A percentile compares a stretch with the other conserved stretches of the same genome.
phyloP scores from a whole-genome alignment of 495 filamentous ascomycete species.

The Aspergillus sparsus region DNA sequence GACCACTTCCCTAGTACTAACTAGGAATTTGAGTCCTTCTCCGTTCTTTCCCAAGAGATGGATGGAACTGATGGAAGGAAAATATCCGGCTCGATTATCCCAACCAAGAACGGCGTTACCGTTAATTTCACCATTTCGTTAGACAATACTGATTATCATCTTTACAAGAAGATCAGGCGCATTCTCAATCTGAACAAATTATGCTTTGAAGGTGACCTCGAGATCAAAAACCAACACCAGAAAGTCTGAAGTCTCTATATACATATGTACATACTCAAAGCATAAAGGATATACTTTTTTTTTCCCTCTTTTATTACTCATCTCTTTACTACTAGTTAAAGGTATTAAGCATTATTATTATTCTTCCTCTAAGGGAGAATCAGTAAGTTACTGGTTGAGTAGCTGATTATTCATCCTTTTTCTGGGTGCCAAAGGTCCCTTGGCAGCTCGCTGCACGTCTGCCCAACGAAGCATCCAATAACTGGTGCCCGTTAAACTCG shows the following conservation, averaged over 20 bases:
- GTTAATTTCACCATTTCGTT: neutral
- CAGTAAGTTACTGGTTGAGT: constrained; percentile 3
- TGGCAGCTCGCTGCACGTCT: constrained; percentile 42
- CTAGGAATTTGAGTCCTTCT: neutral
- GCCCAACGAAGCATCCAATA: constrained; percentile 57
- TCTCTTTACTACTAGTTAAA: no score
- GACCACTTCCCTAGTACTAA: neutral
- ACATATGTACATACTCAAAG: no score
- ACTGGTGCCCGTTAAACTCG: constrained; percentile 33
- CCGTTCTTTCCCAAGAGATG: neutral
- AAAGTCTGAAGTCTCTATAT: no score
- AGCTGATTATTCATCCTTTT: constrained; percentile 2
- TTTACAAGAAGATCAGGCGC: neutral
- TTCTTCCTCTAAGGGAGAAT: neutral
- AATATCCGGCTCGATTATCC: constrained; percentile 6
- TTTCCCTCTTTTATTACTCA: neutral
- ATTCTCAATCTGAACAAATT: neutral
- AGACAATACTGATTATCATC: constrained; percentile 1
- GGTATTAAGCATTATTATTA: no score
- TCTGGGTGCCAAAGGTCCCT: constrained; percentile 18
- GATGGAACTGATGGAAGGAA: neutral
- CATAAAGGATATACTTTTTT: no score
- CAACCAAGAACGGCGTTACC: neutral
- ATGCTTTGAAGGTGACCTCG: no score
- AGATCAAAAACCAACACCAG: no score